Evolutionary conservation across 2,329 filamentous ascomycete genomes (phyloP), one percentile per base, ranked within the genome.

Genomic region (Lizonia empirigonia): DNA sequence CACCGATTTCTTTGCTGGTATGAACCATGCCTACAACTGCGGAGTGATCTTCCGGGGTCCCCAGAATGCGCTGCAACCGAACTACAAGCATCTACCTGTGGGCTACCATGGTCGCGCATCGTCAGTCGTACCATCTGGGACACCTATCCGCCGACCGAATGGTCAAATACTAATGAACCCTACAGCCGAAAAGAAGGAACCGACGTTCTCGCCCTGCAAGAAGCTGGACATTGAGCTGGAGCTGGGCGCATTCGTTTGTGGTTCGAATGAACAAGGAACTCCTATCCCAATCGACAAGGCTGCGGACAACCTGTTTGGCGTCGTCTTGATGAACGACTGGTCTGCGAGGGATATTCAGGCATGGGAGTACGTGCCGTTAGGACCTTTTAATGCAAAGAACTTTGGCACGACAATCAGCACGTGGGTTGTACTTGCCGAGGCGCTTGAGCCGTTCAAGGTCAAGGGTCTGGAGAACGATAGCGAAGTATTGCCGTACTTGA

Each of bases 311-410:
- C 80, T 95, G 22, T 94, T 94, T 65, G 90, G 90, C 12, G 80
- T 90, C 20, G 90, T 94, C 0, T 74, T 95, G 50, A 82, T 95
- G 79, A 95, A 95, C 62, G 90, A 95, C 73, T 95, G 90, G 90
- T 90, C 86, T 46, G 90, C 90, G 4, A 79, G 90, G 56, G 90
- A 94, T 62, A 86, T 94, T 40, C 90, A 95, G 69, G 82, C 82
- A 0, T 94, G 89, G 89, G 90, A 95, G 72, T 92, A 92, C 60
- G 81, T 92, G 7, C 90, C 90, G 0, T 76, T 93, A 7, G 90
- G 90, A 0, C 90, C 90, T 0, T 93, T 94, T 76, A 91, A 90
- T 55, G 80, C 85, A 19, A 94, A 95, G 81, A 93, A 92, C 71
- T 93, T 94, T 65, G 87, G 82, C 3, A 90, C 88, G 0, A 88